Base-by-base conservation (phyloP, 305 asterid genomes). In the Petunia hybrid region DNA sequence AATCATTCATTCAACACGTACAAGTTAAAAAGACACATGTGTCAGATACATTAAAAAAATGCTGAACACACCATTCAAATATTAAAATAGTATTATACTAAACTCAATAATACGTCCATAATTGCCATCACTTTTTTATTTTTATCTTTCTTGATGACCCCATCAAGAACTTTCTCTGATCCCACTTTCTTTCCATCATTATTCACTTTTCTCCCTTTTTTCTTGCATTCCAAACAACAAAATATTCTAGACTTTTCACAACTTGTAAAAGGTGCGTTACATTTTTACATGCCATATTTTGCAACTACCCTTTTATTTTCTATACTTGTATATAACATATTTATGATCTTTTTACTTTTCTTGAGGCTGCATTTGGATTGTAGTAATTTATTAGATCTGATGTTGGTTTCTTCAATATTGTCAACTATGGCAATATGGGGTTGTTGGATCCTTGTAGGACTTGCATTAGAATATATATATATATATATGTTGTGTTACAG, bases 121-220 rank as follows among this genome's bases (percentile, higher is more conserved):
- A 64, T 79, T 48, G 82, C 55, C 65, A 40, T 64, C 76, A 36
- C 53, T 57, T 64, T 63, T 78, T 62, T 14, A 7, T 60, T 6
- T 35, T 9, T 16, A 2, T 35, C 1, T 16, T 73, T 65, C 45
- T 46, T 31, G n/a, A 1, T 41, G 41, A 40, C 59, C 56, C 67
- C 75, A 68, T 77, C 75, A 68, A 55, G 31, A 57, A 80, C 80
- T 82, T 68, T 59, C 59, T 14, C 76, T 67, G 82, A 77, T 68
- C 74, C 85, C 82, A 82, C 82, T 39, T 38, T 57, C 46, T 42
- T 59, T 46, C 16, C 16, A 45, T 61, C 80, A 73, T 73, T 35
- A 12, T 16, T 35, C 10, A 51, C 45, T 51, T 51, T 71, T 71
- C 2, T 46, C 43, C 77, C 42, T 46, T 31, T 35, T 71, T 71